A percentile compares a stretch with the other conserved stretches of the same genome.
These are phyloP conservation scores for Penicillium soppii DNA, from an alignment of 495 filamentous ascomycete genomes.

Conservation along the genomic window DNA sequence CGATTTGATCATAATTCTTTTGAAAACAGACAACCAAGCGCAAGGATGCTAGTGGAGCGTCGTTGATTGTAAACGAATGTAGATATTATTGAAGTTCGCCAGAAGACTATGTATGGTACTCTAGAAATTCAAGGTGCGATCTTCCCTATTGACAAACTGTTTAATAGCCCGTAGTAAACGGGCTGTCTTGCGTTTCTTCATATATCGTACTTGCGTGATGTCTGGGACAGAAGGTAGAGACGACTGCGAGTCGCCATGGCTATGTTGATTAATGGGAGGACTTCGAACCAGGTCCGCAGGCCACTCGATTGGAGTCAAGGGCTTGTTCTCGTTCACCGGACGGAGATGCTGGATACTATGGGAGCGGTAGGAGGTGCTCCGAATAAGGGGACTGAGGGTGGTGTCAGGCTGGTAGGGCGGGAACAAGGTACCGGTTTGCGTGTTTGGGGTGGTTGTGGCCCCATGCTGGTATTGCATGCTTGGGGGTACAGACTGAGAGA, in stretches of 20 bases:
- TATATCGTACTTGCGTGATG: conserved; percentile 73
- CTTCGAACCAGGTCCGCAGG: conserved; percentile 26
- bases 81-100: too few relatives aligned
- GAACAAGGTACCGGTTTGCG: conserved; percentile 51
- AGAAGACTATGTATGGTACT: too few relatives aligned
- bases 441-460: too few relatives aligned
- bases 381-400: background rate
- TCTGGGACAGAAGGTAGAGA: conserved; percentile 18
- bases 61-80: too few relatives aligned
- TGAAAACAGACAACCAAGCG: too few relatives aligned
- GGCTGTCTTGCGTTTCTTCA: conserved; percentile 93
- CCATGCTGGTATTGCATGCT: conserved; percentile 80
- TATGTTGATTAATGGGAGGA: conserved; percentile 26
- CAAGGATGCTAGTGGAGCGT: too few relatives aligned
- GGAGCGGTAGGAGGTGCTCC: background rate
- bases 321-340: conserved; percentile 16
- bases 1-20: too few relatives aligned
- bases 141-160: too few relatives aligned
- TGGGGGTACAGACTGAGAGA: conserved; percentile 87
- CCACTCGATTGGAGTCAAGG: conserved; percentile 30
- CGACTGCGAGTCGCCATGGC: conserved; percentile 13
- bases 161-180: conserved; percentile 67
- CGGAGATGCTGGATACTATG: conserved; percentile 2
- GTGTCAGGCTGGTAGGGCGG: background rate
- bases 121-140: too few relatives aligned